Conservation (phyloP, 371 early-diverging fungal species). For the Mortierella sp. region DNA sequence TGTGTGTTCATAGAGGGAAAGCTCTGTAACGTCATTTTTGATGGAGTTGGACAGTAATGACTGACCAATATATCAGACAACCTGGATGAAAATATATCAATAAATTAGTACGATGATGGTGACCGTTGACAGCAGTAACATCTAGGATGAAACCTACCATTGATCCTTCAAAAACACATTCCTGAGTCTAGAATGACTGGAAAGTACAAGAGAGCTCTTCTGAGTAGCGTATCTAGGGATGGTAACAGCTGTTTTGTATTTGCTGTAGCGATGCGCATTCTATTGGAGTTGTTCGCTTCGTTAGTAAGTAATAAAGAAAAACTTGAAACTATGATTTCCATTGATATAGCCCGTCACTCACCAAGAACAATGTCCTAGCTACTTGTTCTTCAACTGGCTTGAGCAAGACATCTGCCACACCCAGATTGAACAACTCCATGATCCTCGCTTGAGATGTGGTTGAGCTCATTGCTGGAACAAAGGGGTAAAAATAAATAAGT, state of each 20-base stretch:
- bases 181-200: constrained; percentile 43
- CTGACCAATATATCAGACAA: constrained; percentile 46
- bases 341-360: constrained; percentile 23
- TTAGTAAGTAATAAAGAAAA: background rate
- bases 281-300: constrained; percentile 3
- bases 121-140: background rate
- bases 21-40: constrained; percentile 33
- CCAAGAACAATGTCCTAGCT: constrained; percentile 68
- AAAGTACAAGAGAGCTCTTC: constrained; percentile 42
- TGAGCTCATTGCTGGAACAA: constrained; percentile 39
- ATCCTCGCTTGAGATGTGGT: constrained; percentile 38
- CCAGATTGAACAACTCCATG: constrained; percentile 60
- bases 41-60: constrained; percentile 51
- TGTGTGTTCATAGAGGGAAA: constrained; percentile 43
- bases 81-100: constrained; percentile 15
- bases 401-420: constrained; percentile 67
- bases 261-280: constrained; percentile 48
- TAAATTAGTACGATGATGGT: constrained; percentile 7
- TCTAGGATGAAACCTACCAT: constrained; percentile 20
- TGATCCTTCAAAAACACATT: constrained; percentile 55
- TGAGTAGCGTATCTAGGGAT: constrained; percentile 49
- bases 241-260: constrained; percentile 46
- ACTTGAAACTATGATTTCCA: background rate
- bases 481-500: constrained; percentile 8
- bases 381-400: constrained; percentile 65